These are phyloP conservation scores for Fusarium zealandicum DNA, from an alignment of 2,329 filamentous ascomycete species.

Conservation along the genomic window DNA sequence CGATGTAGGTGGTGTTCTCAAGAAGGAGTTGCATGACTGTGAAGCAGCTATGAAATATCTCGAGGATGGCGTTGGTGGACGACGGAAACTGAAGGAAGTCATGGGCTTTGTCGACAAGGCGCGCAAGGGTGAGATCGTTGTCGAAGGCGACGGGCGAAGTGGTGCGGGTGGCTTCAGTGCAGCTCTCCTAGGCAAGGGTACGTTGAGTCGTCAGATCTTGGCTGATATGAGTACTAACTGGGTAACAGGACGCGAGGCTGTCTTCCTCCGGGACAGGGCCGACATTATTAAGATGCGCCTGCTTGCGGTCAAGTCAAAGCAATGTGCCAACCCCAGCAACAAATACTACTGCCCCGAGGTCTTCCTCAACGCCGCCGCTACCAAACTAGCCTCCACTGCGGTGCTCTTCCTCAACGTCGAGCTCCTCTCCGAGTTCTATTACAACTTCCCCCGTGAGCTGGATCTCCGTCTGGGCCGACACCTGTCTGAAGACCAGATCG, in stretches of 20 bases:
- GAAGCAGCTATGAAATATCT: conserved; percentile 78
- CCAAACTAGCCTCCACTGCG: conserved; percentile 92
- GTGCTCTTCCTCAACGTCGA: conserved; percentile 98
- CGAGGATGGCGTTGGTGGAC: conserved; percentile 80
- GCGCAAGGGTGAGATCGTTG: conserved; percentile 80
- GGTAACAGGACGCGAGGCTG: conserved; percentile 79
- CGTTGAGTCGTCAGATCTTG: conserved; percentile 30
- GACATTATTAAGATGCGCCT: conserved; percentile 92
- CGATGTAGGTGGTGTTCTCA: conserved; percentile 81
- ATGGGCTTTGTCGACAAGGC: conserved; percentile 91
- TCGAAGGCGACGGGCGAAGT: conserved; percentile 82
- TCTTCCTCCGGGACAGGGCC: conserved; percentile 91
- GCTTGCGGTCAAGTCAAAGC: conserved; percentile 85
- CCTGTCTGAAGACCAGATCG: conserved; percentile 79
- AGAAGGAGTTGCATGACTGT: conserved; percentile 84
- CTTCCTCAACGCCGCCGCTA: conserved; percentile 96
- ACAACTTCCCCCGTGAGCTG: conserved; percentile 93
- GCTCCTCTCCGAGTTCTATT: conserved; percentile 95
- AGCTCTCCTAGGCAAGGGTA: conserved; percentile 83
- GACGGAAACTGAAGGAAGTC: conserved; percentile 86
- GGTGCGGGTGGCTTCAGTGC: conserved; percentile 95
- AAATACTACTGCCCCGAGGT: conserved; percentile 98
- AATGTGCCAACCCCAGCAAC: conserved; percentile 83
- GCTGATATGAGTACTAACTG: conserved; percentile 37
- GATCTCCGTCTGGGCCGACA: conserved; percentile 85